Percentiles rank a stretch among this genome's conserved stretches.
phyloP scores from a whole-genome alignment of 345 rosid species.

The Populus nigra region DNA sequence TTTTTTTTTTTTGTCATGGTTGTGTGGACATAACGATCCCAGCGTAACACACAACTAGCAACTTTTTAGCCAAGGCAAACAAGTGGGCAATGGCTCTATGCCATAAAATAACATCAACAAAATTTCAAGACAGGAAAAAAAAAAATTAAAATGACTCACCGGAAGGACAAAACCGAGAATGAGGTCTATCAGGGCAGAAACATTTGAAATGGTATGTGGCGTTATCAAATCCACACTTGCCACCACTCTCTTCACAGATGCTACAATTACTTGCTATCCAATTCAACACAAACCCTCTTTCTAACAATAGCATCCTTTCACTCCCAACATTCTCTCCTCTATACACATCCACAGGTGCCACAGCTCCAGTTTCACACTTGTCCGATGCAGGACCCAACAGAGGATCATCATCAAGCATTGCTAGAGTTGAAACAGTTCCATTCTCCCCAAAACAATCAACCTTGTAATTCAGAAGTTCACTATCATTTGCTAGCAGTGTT shows the following conservation, averaged over 20 bases:
- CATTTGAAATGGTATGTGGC: constrained; percentile 31
- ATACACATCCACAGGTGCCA: constrained; percentile 23
- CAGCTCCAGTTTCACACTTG: constrained; percentile 15
- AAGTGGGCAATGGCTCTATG: too few relatives aligned
- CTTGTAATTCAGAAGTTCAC: constrained; percentile 12
- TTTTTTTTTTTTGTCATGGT: too few relatives aligned
- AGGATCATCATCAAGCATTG: constrained; percentile 18
- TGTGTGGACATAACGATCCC: too few relatives aligned
- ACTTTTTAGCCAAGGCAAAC: too few relatives aligned
- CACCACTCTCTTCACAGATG: constrained; percentile 35
- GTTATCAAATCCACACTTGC: constrained; percentile 46
- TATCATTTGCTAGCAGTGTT: not conserved
- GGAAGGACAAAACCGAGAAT: constrained; percentile 22
- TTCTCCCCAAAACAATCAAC: constrained; percentile 3
- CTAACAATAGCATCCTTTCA: not conserved
- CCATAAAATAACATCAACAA: not conserved
- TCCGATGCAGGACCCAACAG: constrained; percentile 20
- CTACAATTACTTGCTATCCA: constrained; percentile 50
- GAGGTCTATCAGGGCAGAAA: constrained; percentile 55
- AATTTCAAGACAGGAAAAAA: not conserved
- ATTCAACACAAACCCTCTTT: constrained; percentile 39
- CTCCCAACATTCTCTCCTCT: not conserved
- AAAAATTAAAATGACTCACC: constrained; percentile 13
- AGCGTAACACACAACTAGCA: too few relatives aligned
- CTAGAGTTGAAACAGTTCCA: constrained; percentile 15